Percentiles rank a stretch among this genome's conserved stretches.
These are phyloP conservation scores for Penicillium taxi DNA, from an alignment of 495 filamentous ascomycete genomes.

Conservation along the genomic window DNA sequence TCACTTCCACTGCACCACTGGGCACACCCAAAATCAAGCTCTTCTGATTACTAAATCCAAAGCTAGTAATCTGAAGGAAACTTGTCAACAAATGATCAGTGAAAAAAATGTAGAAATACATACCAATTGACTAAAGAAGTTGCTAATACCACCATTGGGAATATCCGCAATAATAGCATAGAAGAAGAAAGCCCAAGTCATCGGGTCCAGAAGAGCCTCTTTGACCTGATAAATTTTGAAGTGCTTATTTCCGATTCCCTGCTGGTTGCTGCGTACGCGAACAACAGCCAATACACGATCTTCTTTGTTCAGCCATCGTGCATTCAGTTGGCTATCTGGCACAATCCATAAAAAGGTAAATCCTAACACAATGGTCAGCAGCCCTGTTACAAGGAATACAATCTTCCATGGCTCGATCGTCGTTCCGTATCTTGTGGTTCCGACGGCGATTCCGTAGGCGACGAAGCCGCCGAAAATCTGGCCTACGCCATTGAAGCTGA, in stretches of 20 bases:
- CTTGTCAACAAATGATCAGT: constrained; percentile 4
- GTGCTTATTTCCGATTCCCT: constrained; percentile 62
- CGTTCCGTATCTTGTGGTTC: constrained; percentile 44
- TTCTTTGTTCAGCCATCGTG: constrained; percentile 54
- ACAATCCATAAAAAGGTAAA: constrained; percentile 54
- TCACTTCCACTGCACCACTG: constrained; percentile 57
- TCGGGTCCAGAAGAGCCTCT: constrained; percentile 51
- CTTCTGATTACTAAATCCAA: constrained; percentile 48
- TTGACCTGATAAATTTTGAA: constrained; percentile 57
- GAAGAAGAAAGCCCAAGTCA: constrained; percentile 59
- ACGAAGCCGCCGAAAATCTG: constrained; percentile 56
- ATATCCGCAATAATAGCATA: constrained; percentile 56
- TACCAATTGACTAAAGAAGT: constrained; percentile 61
- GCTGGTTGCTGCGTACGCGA: constrained; percentile 55
- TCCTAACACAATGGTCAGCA: constrained; percentile 51
- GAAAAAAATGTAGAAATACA: constrained; percentile 23
- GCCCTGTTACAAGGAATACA: constrained; percentile 57
- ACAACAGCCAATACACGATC: constrained; percentile 55
- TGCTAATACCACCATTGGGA: constrained; percentile 60
- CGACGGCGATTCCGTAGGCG: constrained; percentile 57
- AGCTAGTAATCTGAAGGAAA: constrained; percentile 26
- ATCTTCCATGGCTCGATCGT: constrained; percentile 58
- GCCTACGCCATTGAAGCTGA: constrained; percentile 54
- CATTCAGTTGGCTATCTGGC: constrained; percentile 63
- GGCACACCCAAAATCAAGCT: constrained; percentile 60